Evolutionary conservation across 2,329 filamentous ascomycete genomes (phyloP), one percentile per base, ranked within the genome.

Genomic region (Fusarium sp.): DNA sequence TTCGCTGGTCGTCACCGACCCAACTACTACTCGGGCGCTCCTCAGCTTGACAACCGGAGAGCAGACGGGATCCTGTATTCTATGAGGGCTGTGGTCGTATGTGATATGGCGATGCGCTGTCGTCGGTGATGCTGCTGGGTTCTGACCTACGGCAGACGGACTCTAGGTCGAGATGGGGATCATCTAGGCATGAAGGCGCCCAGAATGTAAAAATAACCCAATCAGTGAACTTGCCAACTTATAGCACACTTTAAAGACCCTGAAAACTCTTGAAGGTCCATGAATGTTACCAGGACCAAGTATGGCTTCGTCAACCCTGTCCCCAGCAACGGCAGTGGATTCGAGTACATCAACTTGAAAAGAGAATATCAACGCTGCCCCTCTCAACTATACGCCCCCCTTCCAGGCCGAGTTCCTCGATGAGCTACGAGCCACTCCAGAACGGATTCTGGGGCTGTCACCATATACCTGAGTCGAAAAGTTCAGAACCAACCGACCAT

Each of bases 1-100:
- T 68, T 68, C 54, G 60, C 52, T 68, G 52, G 38, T 68, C 65
- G 65, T 64, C 61, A 68, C 61, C 65, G 60, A 68, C 65, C 61
- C 66, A 68, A 54, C 54, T 68, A 65, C 61, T 59, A 68, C 61
- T 65, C 62, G 38, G 47, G 54, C 43, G 66, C 61, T 65, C 54
- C 66, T 60, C 22, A 65, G 54, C 61, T 58, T 56, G 61, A 60
- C 66, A 32, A 37, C 54, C 32, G 38, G 65, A 68, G 66, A 65
- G 60, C 52, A 65, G 32, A 65, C 54, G 54, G 54, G 66, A 65
- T 60, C 62, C 43, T 50, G 40, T 68, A 65, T 45, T 68, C n/a
- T 68, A 37, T 65, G 45, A 61, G 47, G 57, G 56, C 32, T 66
- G 20, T 66, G 66, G 45, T 40, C 62, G 32, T 67, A 64, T 67